These are phyloP conservation scores for Colletotrichum eremochloae DNA, from an alignment of 2,329 filamentous ascomycete genomes.

Conservation along the genomic window DNA sequence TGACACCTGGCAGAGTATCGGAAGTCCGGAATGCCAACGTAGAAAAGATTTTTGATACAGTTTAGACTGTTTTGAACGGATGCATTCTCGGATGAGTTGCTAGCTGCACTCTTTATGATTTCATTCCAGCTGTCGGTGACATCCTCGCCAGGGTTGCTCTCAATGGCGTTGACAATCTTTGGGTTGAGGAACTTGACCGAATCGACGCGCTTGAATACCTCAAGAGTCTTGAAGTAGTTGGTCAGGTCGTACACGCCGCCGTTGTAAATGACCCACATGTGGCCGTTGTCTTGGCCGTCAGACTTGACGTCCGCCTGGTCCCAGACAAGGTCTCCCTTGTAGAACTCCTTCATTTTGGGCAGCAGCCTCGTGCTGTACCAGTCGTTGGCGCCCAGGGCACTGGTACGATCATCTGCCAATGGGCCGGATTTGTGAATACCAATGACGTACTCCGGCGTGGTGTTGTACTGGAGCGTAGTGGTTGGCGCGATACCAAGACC, in stretches of 20 bases:
- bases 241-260: constrained; percentile 88
- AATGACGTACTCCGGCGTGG: constrained; percentile 65
- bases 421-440: constrained; percentile 80
- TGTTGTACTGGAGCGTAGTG: constrained; percentile 73
- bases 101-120: constrained; percentile 61
- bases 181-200: constrained; percentile 80
- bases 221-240: constrained; percentile 86
- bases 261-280: constrained; percentile 85
- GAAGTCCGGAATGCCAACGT: constrained; percentile 88
- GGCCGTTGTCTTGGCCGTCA: constrained; percentile 76
- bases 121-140: constrained; percentile 76
- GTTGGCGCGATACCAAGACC: constrained; percentile 74
- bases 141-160: constrained; percentile 83
- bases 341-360: constrained; percentile 85
- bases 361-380: constrained; percentile 86
- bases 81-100: constrained; percentile 64
- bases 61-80: constrained; percentile 76
- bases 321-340: constrained; percentile 88
- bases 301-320: constrained; percentile 68
- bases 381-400: constrained; percentile 69
- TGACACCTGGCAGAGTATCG: constrained; percentile 80
- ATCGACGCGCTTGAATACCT: constrained; percentile 65
- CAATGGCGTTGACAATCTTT: constrained; percentile 76
- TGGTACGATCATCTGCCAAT: constrained; percentile 66
- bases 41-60: constrained; percentile 88